Percentiles rank a stretch among this genome's conserved stretches.
phyloP scores from a whole-genome alignment of 192 early-diverging fungal species.

The Geosiphon pyriformis region DNA sequence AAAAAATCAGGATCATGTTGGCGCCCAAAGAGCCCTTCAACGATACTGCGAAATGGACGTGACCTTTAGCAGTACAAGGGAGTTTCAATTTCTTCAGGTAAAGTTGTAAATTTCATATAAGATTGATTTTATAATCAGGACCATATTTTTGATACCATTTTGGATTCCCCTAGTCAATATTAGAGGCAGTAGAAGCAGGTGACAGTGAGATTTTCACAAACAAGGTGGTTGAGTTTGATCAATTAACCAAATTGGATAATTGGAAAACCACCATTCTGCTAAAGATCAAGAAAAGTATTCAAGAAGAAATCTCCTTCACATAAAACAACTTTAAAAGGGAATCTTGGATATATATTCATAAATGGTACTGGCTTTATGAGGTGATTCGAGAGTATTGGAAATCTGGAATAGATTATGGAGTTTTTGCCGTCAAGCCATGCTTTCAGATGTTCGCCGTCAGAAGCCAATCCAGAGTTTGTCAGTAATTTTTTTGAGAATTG shows the following conservation, averaged over 20 bases:
- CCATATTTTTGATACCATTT: conserved; percentile 8
- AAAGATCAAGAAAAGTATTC: conserved; percentile 81
- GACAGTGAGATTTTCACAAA: conserved; percentile 84
- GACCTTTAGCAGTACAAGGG: conserved; percentile 76
- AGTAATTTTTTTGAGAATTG: too few species aligned
- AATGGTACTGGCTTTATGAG: too few species aligned
- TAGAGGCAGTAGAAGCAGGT: conserved; percentile 67
- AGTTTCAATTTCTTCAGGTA: conserved; percentile 73
- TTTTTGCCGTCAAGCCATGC: too few species aligned
- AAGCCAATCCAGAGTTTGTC: too few species aligned
- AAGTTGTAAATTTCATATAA: neutral
- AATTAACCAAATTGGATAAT: conserved; percentile 84
- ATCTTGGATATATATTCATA: too few species aligned
- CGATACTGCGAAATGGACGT: conserved; percentile 87
- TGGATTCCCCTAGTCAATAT: conserved; percentile 46
- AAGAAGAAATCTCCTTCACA: conserved; percentile 55
- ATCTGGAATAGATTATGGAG: too few species aligned
- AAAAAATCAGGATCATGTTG: conserved; percentile 63
- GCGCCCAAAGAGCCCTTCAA: conserved; percentile 68
- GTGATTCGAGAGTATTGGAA: too few species aligned
- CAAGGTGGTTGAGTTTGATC: conserved; percentile 77
- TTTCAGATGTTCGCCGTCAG: too few species aligned
- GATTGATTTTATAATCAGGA: neutral
- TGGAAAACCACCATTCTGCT: conserved; percentile 95
- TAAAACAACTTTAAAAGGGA: conserved; percentile 28